Evolutionary conservation across 345 rosid genomes (phyloP).

Genomic region (Adansonia digitata): DNA sequence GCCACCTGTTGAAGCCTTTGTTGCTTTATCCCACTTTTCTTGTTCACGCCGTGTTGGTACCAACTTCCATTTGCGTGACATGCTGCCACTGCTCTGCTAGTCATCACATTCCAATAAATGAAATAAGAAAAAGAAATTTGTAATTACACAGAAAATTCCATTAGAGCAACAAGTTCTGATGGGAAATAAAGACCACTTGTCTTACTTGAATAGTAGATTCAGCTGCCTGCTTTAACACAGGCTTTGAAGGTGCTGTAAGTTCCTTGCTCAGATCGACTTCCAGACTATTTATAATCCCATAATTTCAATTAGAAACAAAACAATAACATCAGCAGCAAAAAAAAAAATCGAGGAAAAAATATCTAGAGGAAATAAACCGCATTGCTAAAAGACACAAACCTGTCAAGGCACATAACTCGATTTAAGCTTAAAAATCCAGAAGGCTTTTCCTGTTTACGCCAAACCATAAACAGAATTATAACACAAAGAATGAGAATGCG

Average conservation of each 20-base stretch:
- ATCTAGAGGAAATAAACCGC: neutral
- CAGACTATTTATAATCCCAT: slow-evolving; percentile 36
- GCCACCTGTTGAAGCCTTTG: slow-evolving; percentile 85
- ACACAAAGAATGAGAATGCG: neutral
- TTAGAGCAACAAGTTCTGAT: neutral
- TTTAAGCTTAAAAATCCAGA: slow-evolving; percentile 85
- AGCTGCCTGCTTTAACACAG: slow-evolving; percentile 22
- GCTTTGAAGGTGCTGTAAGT: slow-evolving; percentile 49
- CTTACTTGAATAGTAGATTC: slow-evolving; percentile 38
- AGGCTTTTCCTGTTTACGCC: slow-evolving; percentile 56
- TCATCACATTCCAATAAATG: slow-evolving; percentile 4
- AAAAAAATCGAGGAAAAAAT: neutral
- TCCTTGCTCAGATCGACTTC: slow-evolving; percentile 87
- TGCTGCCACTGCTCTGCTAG: slow-evolving; percentile 28
- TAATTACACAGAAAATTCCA: neutral
- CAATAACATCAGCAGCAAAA: neutral
- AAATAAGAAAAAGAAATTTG: neutral
- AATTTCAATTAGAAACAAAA: slow-evolving; percentile 4
- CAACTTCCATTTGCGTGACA: slow-evolving; percentile 50
- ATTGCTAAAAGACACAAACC: slow-evolving; percentile 36
- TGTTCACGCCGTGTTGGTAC: slow-evolving; percentile 85
- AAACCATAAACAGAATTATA: slow-evolving; percentile 3
- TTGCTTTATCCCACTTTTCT: slow-evolving; percentile 90
- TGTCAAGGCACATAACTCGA: slow-evolving; percentile 86
- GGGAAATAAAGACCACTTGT: slow-evolving; percentile 8